These are phyloP conservation scores for Chaetomiaceae sp. DNA, from an alignment of 2,329 filamentous ascomycete species.

Conservation along the genomic window DNA sequence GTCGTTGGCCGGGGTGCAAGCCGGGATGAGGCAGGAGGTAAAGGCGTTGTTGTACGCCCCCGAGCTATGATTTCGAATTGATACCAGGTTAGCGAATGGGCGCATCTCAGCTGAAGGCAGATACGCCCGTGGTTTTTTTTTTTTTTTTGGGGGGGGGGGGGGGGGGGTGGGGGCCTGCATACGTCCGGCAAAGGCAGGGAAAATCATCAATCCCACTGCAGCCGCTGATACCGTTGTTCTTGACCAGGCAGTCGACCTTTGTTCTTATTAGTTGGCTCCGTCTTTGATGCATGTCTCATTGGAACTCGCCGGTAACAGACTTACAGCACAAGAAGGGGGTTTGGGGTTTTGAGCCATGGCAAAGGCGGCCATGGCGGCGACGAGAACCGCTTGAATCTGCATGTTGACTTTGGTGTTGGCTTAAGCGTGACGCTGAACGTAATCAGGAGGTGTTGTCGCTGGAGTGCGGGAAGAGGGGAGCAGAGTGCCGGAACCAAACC, in stretches of 20 bases:
- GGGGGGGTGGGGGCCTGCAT: neutral
- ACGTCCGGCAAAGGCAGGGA: neutral
- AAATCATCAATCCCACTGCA: neutral
- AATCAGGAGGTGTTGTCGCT: neutral
- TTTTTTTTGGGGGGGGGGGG: too few relatives aligned
- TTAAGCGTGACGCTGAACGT: neutral
- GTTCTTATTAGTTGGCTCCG: neutral
- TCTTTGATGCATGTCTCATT: neutral
- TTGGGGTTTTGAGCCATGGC: neutral
- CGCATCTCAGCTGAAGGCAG: neutral
- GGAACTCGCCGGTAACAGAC: neutral
- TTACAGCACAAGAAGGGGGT: neutral
- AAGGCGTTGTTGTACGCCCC: neutral
- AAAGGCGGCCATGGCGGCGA: neutral
- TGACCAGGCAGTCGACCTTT: neutral
- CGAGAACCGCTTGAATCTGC: neutral
- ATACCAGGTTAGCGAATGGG: neutral
- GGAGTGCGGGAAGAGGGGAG: too few relatives aligned
- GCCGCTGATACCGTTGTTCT: neutral
- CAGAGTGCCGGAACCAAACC: too few relatives aligned
- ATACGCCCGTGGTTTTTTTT: neutral
- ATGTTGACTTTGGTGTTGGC: neutral
- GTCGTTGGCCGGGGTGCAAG: neutral
- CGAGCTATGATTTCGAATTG: neutral
- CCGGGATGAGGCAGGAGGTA: neutral